Evolutionary conservation across 2,329 filamentous ascomycete genomes (phyloP).

Genomic region (Venturiaceae sp.): DNA sequence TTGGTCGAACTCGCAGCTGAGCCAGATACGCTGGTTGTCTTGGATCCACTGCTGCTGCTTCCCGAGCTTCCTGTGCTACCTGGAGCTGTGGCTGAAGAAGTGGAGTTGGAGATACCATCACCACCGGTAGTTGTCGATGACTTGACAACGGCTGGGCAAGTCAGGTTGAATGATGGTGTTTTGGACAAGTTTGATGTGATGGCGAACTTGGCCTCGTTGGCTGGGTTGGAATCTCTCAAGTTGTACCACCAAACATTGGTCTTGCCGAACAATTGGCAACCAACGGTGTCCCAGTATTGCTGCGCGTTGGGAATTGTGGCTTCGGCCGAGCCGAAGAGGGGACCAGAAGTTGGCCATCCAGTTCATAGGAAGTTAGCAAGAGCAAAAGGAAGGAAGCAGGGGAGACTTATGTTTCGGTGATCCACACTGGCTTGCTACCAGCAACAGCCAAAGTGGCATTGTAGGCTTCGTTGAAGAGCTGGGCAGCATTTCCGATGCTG

Average conservation of each 20-base stretch:
- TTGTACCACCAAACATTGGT: conserved; percentile 24
- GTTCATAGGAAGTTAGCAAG: not conserved
- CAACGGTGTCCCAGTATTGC: conserved; percentile 11
- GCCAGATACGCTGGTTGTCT: not conserved
- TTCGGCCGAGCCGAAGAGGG: conserved; percentile 8
- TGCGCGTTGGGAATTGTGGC: conserved; percentile 8
- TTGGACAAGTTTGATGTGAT: conserved; percentile 45
- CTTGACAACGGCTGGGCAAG: conserved; percentile 27
- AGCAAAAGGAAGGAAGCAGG: not conserved
- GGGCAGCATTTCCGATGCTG: conserved; percentile 20
- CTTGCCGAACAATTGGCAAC: conserved; percentile 8
- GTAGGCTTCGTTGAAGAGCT: conserved; percentile 19
- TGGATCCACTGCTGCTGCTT: not conserved
- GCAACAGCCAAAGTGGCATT: conserved; percentile 20
- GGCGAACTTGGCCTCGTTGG: conserved; percentile 49
- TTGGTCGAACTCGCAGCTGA: not conserved
- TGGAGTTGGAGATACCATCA: not conserved
- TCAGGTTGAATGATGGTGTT: conserved; percentile 43
- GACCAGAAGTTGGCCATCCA: conserved; percentile 10
- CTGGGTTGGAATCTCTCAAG: conserved; percentile 36
- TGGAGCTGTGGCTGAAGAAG: not conserved
- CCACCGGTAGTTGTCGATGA: conserved; percentile 10
- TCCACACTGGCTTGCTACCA: conserved; percentile 20
- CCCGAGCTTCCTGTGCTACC: not conserved
- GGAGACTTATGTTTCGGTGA: conserved; percentile 21